These are phyloP conservation scores for Alternaria sp. DNA, from an alignment of 2,329 filamentous ascomycete genomes.

Conservation along the genomic window DNA sequence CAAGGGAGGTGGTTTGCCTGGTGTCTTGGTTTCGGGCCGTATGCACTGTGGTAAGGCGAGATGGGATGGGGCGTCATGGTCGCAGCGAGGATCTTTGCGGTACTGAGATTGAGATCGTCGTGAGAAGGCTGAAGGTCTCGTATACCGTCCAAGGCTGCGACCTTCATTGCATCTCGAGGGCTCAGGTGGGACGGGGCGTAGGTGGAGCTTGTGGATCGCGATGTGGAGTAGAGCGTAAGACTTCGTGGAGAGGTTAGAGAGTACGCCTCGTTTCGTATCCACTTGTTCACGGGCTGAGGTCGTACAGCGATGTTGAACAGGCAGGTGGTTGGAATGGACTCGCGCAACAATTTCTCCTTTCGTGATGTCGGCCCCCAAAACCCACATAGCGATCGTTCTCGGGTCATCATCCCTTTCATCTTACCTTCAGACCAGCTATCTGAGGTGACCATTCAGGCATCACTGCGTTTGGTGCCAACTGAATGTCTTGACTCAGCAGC, in stretches of 20 bases:
- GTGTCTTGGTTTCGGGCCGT: background rate
- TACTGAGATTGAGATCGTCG: background rate
- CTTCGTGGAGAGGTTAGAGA: background rate
- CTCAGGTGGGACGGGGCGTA: background rate
- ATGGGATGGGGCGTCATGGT: background rate
- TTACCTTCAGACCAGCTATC: background rate
- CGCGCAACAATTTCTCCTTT: background rate
- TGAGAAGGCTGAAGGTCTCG: background rate
- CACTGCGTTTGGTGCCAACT: background rate
- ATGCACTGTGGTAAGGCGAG: background rate
- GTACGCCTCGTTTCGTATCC: background rate
- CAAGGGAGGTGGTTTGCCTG: background rate
- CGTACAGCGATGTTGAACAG: background rate
- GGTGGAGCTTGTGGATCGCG: background rate
- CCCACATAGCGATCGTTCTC: background rate
- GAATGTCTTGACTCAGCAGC: background rate
- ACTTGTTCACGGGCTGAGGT: background rate
- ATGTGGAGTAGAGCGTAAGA: background rate
- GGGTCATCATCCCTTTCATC: background rate
- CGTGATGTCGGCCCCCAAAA: background rate
- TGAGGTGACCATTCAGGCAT: background rate
- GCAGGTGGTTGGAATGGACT: background rate
- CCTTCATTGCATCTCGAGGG: background rate
- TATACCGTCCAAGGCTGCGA: accelerated
- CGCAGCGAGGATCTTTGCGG: background rate